These are phyloP conservation scores for Rubus parviflorus DNA, from an alignment of 306 rosid genomes.

Conservation along the genomic window DNA sequence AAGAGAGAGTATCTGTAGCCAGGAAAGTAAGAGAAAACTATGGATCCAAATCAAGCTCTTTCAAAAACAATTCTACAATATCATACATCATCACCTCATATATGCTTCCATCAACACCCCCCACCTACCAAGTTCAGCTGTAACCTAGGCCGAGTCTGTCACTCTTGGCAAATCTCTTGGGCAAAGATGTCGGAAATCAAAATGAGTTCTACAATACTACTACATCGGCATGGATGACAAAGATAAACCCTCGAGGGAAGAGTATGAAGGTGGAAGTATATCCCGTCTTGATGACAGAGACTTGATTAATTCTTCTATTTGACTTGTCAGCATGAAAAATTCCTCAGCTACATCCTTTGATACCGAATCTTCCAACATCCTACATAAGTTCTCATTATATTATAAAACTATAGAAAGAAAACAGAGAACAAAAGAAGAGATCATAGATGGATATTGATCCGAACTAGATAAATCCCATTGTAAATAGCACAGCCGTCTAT, in stretches of 20 bases:
- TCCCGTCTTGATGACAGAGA: constrained; percentile 52
- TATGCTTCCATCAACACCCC: not conserved
- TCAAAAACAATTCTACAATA: not conserved
- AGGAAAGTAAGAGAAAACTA: not conserved
- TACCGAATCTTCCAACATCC: constrained; percentile 72
- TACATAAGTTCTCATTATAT: constrained; percentile 40
- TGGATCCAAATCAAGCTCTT: not conserved
- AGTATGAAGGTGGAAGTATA: constrained; percentile 59
- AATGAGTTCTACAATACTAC: not conserved
- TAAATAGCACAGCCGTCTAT: not conserved
- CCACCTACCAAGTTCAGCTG: not conserved
- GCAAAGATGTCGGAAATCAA: not conserved
- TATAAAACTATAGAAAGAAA: constrained; percentile 1
- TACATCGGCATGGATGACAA: constrained; percentile 61
- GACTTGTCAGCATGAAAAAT: constrained; percentile 66
- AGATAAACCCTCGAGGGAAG: constrained; percentile 60
- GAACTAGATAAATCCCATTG: not conserved
- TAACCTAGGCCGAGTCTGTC: not conserved
- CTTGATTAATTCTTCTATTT: constrained; percentile 54
- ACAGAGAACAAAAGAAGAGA: not conserved
- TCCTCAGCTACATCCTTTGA: constrained; percentile 66
- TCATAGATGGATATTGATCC: not conserved
- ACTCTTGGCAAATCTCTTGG: not conserved
- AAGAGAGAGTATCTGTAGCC: not conserved
- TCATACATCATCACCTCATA: not conserved